These are phyloP conservation scores for Helicocarpus griseus DNA, from an alignment of 2,329 filamentous ascomycete genomes.

Conservation along the genomic window DNA sequence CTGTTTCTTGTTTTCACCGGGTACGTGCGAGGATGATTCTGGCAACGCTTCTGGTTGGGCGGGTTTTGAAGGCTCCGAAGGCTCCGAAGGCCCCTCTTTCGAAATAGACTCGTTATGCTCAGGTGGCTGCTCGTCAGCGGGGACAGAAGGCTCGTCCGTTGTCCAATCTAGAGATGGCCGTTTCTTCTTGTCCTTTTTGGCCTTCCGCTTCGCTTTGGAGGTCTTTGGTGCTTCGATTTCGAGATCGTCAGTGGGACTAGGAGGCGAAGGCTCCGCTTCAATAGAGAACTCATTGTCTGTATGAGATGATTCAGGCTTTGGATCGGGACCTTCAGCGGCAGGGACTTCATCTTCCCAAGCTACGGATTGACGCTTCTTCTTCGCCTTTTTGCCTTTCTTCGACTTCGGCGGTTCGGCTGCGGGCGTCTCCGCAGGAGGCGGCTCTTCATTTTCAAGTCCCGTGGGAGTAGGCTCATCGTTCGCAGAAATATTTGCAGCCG, in stretches of 20 bases:
- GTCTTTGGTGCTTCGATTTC: slow-evolving; percentile 14
- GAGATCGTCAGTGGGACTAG: slow-evolving; percentile 2
- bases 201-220: slow-evolving; percentile 29
- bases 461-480: not conserved
- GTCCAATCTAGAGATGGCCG: not conserved
- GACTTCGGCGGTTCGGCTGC: slow-evolving; percentile 9
- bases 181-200: slow-evolving; percentile 8
- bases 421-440: not conserved
- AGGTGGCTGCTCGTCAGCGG: not conserved
- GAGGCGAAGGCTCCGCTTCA: slow-evolving; percentile 5
- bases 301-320: not conserved
- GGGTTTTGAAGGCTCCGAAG: not conserved
- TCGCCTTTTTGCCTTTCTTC: slow-evolving; percentile 12
- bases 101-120: not conserved
- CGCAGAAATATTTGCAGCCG: not conserved
- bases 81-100: not conserved
- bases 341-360: not conserved
- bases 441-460: slow-evolving; percentile 1
- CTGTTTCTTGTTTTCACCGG: not conserved
- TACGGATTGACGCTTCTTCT: slow-evolving; percentile 4
- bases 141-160: not conserved
- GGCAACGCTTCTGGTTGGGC: not conserved
- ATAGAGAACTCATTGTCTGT: not conserved
- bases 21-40: not conserved
- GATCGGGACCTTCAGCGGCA: not conserved